Percentiles rank a stretch among this genome's conserved stretches.
phyloP scores from a whole-genome alignment of 2,329 filamentous ascomycete genomes.

The Claviceps sp. region DNA sequence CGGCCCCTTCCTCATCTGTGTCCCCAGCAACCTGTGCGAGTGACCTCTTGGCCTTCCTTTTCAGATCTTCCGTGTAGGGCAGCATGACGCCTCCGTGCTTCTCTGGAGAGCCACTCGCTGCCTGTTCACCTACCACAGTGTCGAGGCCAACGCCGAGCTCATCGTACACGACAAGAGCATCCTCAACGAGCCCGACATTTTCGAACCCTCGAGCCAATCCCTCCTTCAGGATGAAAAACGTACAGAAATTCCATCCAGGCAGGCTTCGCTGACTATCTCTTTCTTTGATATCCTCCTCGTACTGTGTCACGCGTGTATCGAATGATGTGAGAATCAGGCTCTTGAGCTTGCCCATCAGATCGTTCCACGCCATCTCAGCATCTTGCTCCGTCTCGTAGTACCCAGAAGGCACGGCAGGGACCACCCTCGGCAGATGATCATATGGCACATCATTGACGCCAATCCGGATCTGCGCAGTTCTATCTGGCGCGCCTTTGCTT shows the following conservation, averaged over 20 bases:
- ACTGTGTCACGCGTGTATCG: constrained; percentile 79
- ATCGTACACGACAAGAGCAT: constrained; percentile 88
- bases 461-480: constrained; percentile 75
- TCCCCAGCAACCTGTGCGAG: constrained; percentile 24
- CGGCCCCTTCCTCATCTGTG: constrained; percentile 25
- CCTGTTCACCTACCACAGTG: constrained; percentile 63
- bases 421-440: constrained; percentile 47
- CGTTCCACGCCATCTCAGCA: constrained; percentile 67
- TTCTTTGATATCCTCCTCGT: constrained; percentile 94
- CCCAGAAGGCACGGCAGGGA: constrained; percentile 48
- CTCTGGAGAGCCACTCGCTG: constrained; percentile 41
- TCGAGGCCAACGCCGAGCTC: constrained; percentile 84
- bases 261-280: constrained; percentile 76
- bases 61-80: constrained; percentile 60
- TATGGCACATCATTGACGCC: constrained; percentile 56
- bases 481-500: constrained; percentile 57
- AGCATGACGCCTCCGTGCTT: constrained; percentile 63
- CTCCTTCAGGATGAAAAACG: constrained; percentile 96
- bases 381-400: constrained; percentile 64
- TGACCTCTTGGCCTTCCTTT: constrained; percentile 40
- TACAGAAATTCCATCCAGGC: constrained; percentile 98
- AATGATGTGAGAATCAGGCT: constrained; percentile 78
- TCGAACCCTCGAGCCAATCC: constrained; percentile 88
- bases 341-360: constrained; percentile 78
- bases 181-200: constrained; percentile 88